Evolutionary conservation across 2,329 filamentous ascomycete genomes (phyloP), one percentile per base, ranked within the genome.

Genomic region (Beauveria sp.): DNA sequence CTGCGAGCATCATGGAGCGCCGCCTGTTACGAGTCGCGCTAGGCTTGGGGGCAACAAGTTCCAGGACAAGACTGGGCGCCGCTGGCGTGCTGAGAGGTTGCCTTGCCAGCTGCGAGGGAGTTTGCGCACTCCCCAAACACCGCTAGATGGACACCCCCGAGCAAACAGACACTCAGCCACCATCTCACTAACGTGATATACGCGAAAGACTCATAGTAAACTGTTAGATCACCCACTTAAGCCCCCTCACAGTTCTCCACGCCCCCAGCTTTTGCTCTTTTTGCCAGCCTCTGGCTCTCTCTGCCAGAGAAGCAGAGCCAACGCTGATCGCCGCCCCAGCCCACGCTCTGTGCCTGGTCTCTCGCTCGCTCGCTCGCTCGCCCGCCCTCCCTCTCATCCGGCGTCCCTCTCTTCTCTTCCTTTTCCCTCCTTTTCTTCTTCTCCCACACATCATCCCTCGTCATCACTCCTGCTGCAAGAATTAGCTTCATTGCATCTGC

Each of bases 361-460:
- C 34, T 38, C 5, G 51, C 34, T 61, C 45, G 56, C 34, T 38
- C 5, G 51, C 34, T 61, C 45, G 56, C 68, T 66, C 50, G 64
- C 64, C 56, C 63, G 62, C 66, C 66, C 66, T 66, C 68, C 63
- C 66, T 64, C 66, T 57, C 63, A 62, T 62, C 65, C 61, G 59
- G 62, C 60, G 63, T 61, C 62, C 62, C 67, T 65, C 67, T 62
- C 63, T 62, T 66, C 63, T 64, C 53, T 50, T 51, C 42, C 57
- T 54, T 45, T 53, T 46, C 45, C 45, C 62, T 55, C 43, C 18
- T 49, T 60, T 62, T 62, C 34, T 38, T 53, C 40, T 59, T 52
- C 54, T 60, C 52, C 58, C 54, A 52, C 49, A 34, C 54, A 57
- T 61, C 52, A 45, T 45, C 55, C 55, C 40, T 34, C 51, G 30